phyloP scores from a whole-genome alignment of 495 filamentous ascomycete genomes.

The Viridothelium virens region DNA sequence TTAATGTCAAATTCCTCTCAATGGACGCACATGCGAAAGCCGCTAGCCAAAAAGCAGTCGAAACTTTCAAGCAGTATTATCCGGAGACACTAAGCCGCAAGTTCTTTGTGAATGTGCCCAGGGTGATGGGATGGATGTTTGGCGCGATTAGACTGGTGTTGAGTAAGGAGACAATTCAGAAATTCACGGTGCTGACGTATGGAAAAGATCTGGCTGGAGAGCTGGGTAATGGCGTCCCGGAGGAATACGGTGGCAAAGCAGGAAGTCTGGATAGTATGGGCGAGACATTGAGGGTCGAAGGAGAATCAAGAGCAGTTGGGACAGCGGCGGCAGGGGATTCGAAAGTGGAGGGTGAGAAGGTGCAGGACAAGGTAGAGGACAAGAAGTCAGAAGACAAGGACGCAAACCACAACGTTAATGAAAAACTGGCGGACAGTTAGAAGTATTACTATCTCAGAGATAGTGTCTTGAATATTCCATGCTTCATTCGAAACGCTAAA shows the following conservation, averaged over 20 bases:
- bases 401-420: neutral
- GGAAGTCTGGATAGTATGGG: constrained; percentile 25
- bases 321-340: neutral
- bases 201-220: constrained; percentile 61
- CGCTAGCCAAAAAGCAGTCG: constrained; percentile 69
- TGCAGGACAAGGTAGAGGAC: neutral
- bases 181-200: constrained; percentile 75
- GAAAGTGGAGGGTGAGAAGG: neutral
- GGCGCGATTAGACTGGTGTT: constrained; percentile 70
- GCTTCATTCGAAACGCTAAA: too few relatives aligned
- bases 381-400: neutral
- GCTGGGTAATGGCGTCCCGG: constrained; percentile 54
- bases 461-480: neutral
- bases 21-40: constrained; percentile 59
- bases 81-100: constrained; percentile 82
- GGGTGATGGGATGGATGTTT: constrained; percentile 83
- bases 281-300: constrained; percentile 24
- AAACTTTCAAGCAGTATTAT: constrained; percentile 63
- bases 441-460: neutral
- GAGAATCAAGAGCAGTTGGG: neutral
- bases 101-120: constrained; percentile 86
- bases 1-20: constrained; percentile 70
- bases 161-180: constrained; percentile 69
- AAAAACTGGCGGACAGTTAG: neutral
- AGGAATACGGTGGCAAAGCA: constrained; percentile 64